Percentiles rank a stretch among this genome's conserved stretches.
Evolutionary conservation across 1,139 yeast genomes (phyloP).

Genomic region (Saccharomycopsis crataegensis): DNA sequence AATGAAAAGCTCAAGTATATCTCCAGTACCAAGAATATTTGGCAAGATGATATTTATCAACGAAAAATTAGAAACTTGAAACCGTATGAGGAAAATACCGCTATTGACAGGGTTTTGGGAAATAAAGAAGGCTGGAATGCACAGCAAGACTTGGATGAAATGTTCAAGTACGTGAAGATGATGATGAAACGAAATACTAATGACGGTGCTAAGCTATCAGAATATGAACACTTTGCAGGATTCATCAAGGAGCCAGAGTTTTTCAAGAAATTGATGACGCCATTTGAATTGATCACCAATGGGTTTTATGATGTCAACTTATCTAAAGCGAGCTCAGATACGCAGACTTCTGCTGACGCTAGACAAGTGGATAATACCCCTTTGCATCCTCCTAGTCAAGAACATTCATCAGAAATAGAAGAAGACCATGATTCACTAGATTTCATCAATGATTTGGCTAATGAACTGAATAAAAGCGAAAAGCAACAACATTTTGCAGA

Average conservation of each 20-base stretch:
- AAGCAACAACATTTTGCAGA: no score
- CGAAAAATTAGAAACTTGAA: constrained; percentile 36
- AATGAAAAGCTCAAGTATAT: constrained; percentile 33
- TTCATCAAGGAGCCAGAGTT: not conserved
- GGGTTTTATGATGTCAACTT: not conserved
- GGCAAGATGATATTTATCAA: constrained; percentile 55
- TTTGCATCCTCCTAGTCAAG: no score
- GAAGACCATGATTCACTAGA: no score
- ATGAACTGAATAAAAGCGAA: no score
- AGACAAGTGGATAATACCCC: no score
- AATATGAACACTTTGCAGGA: no score
- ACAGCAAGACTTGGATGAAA: constrained; percentile 28
- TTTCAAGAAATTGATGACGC: not conserved
- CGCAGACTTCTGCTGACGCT: no score
- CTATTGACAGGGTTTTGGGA: not conserved
- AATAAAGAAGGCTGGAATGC: constrained; percentile 35
- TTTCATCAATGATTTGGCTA: no score
- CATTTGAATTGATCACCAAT: constrained; percentile 1
- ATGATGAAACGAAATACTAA: not conserved
- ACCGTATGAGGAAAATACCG: not conserved
- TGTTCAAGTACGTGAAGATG: constrained; percentile 28
- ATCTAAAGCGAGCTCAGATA: no score
- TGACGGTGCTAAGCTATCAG: no score
- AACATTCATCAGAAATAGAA: no score
- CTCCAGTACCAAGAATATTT: constrained; percentile 52